These are phyloP conservation scores for Heracleum sosnowskyi DNA, from an alignment of 129 eudicot species.

Conservation along the genomic window DNA sequence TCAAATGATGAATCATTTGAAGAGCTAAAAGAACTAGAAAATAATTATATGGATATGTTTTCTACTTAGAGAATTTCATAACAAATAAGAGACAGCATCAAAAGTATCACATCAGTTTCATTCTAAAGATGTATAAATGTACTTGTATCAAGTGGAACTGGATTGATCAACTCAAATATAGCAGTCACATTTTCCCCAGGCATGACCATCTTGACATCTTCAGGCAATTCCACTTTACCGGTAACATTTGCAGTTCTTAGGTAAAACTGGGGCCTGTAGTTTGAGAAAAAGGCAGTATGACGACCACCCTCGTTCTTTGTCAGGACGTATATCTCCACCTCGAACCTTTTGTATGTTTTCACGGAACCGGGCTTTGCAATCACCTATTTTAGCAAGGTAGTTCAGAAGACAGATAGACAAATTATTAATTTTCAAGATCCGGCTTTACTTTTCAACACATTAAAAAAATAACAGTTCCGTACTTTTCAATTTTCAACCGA, in stretches of 20 bases:
- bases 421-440: not conserved
- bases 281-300: slow-evolving; percentile 87
- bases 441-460: not conserved
- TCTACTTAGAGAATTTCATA: not conserved
- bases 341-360: slow-evolving; percentile 74
- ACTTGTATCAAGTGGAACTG: slow-evolving; percentile 92
- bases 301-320: slow-evolving; percentile 99
- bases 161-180: slow-evolving; percentile 71
- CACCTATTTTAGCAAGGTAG: slow-evolving; percentile 21
- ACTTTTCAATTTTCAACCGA: not conserved
- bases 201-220: slow-evolving; percentile 94
- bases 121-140: not conserved
- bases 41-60: not conserved
- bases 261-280: slow-evolving; percentile 90
- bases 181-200: slow-evolving; percentile 99
- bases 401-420: not conserved
- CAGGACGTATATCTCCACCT: slow-evolving; percentile 81
- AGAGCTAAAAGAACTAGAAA: not conserved
- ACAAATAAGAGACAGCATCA: not conserved
- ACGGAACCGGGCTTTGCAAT: slow-evolving; percentile 72
- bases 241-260: slow-evolving; percentile 92
- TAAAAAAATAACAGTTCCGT: not conserved
- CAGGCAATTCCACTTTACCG: slow-evolving; percentile 92
- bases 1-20: too few relatives aligned
- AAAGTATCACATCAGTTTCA: not conserved